Evolutionary conservation across 345 rosid species (phyloP).

Genomic region (Citrus reticulata): DNA sequence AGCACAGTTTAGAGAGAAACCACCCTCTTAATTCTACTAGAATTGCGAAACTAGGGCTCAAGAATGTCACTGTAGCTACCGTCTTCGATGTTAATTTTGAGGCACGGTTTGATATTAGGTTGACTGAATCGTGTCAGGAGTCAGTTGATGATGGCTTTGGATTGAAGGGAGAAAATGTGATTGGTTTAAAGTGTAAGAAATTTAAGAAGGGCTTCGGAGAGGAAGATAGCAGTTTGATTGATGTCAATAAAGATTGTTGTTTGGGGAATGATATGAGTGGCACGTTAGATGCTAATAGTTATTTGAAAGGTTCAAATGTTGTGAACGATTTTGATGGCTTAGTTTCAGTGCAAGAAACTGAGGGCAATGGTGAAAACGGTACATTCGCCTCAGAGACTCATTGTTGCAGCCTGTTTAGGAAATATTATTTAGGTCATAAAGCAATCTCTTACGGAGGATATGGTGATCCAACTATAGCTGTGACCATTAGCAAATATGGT

Average conservation of each 20-base stretch:
- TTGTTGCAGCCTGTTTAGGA: neutral
- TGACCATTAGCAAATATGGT: slow-evolving; percentile 44
- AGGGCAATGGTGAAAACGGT: neutral
- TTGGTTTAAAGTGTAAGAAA: slow-evolving; percentile 9
- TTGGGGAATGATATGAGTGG: neutral
- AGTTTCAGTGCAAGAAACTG: slow-evolving; percentile 1
- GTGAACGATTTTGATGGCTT: neutral
- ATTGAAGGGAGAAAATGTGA: slow-evolving; percentile 11
- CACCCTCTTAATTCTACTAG: slow-evolving; percentile 80
- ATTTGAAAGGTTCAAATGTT: neutral
- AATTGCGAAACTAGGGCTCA: slow-evolving; percentile 71
- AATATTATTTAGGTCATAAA: neutral
- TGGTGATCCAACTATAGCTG: slow-evolving; percentile 22
- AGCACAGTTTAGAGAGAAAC: slow-evolving; percentile 67
- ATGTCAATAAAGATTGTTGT: slow-evolving; percentile 5
- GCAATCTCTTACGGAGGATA: neutral
- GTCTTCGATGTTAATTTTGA: slow-evolving; percentile 60
- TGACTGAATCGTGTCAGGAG: slow-evolving; percentile 22
- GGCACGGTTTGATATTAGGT: slow-evolving; percentile 49
- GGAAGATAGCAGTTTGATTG: slow-evolving; percentile 14
- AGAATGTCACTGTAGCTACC: slow-evolving; percentile 43
- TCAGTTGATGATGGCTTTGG: slow-evolving; percentile 16
- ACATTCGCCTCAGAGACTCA: neutral
- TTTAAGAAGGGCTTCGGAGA: slow-evolving; percentile 5
- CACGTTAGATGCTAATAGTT: neutral